These are phyloP conservation scores for Capronia coronata DNA, from an alignment of 2,329 filamentous ascomycete species.

Conservation along the genomic window DNA sequence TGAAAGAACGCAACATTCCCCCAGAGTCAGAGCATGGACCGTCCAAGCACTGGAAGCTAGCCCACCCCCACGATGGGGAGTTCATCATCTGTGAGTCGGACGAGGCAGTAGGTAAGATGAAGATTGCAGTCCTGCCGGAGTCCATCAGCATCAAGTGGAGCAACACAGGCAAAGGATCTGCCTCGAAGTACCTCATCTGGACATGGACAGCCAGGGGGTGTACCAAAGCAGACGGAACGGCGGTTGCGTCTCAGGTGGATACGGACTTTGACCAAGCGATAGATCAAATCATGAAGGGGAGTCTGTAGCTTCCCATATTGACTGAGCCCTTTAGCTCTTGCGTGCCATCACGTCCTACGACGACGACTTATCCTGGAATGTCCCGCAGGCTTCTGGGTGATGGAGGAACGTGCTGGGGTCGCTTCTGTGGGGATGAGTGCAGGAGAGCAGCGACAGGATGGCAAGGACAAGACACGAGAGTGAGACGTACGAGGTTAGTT, in stretches of 20 bases:
- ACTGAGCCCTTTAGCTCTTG: neutral
- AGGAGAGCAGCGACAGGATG: too few relatives aligned
- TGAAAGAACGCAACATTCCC: neutral
- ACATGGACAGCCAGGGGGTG: conserved; percentile 14
- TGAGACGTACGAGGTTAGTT: too few relatives aligned
- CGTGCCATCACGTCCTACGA: neutral
- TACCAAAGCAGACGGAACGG: conserved; percentile 12
- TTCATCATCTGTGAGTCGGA: conserved; percentile 11
- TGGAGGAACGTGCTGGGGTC: too few relatives aligned
- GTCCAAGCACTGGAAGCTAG: conserved; percentile 6
- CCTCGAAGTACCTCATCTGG: conserved; percentile 10
- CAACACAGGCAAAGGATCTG: neutral
- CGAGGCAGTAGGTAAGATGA: conserved; percentile 13
- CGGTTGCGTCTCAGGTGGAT: neutral
- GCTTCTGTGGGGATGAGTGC: too few relatives aligned
- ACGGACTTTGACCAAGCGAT: conserved; percentile 11
- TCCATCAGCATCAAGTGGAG: conserved; percentile 11
- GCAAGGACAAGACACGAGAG: too few relatives aligned
- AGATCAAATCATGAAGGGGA: conserved; percentile 2
- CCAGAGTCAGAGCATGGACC: neutral
- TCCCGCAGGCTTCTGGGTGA: too few relatives aligned
- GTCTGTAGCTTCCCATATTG: neutral
- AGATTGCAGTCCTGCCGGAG: conserved; percentile 11
- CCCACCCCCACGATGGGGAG: conserved; percentile 20
- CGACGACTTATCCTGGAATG: neutral